These are phyloP conservation scores for Massarina eburnea DNA, from an alignment of 2,329 filamentous ascomycete species.

Conservation along the genomic window DNA sequence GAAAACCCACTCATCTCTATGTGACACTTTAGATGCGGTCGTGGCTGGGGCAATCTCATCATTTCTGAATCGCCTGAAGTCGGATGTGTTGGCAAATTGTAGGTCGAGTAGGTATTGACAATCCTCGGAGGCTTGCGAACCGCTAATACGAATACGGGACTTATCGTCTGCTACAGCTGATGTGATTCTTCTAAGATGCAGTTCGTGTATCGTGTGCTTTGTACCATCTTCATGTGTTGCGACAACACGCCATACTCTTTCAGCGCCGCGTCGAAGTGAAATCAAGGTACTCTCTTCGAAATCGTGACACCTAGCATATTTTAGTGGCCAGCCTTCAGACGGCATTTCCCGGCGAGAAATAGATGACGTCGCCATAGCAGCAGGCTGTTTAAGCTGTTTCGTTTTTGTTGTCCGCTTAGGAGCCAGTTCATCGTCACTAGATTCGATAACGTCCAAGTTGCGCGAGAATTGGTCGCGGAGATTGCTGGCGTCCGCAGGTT, in stretches of 20 bases:
- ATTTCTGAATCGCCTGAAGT: slow-evolving; percentile 8
- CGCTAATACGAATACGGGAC: slow-evolving; percentile 22
- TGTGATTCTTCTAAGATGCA: slow-evolving; percentile 16
- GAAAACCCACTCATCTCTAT: too few relatives aligned
- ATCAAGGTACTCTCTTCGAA: slow-evolving; percentile 5
- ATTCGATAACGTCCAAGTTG: not conserved
- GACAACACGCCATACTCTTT: slow-evolving; percentile 4
- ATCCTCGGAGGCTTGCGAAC: slow-evolving; percentile 9
- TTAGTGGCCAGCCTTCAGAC: slow-evolving; percentile 15
- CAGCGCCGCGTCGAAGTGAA: not conserved
- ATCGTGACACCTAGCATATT: slow-evolving; percentile 18
- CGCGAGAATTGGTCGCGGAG: slow-evolving; percentile 18
- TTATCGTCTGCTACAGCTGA: slow-evolving; percentile 14
- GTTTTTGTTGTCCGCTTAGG: not conserved
- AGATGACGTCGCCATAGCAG: not conserved
- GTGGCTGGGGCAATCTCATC: too few relatives aligned
- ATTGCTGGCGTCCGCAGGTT: not conserved
- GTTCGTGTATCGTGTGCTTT: not conserved
- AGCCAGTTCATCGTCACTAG: slow-evolving; percentile 23
- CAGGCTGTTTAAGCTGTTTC: not conserved
- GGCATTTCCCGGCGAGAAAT: not conserved
- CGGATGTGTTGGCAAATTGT: slow-evolving; percentile 14
- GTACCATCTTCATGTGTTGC: not conserved
- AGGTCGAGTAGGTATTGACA: slow-evolving; percentile 21
- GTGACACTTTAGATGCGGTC: too few relatives aligned